Conservation (phyloP, 2,329 filamentous ascomycete species). For the Onygenales sp. region DNA sequence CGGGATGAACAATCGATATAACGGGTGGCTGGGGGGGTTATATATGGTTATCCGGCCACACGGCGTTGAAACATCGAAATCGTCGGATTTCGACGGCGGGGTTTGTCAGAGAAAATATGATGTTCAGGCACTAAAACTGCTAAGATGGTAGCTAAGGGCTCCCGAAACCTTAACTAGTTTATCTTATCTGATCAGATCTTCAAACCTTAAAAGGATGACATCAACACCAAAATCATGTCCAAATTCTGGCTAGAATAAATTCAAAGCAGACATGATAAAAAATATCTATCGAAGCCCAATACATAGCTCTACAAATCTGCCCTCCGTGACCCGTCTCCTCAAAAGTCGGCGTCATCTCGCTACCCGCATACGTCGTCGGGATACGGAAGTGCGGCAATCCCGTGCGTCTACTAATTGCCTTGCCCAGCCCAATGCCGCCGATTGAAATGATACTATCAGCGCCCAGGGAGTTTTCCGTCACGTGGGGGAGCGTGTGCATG, state of each 20-base stretch:
- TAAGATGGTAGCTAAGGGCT: neutral
- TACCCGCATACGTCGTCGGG: constrained; percentile 53
- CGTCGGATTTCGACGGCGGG: neutral
- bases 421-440: constrained; percentile 54
- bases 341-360: constrained; percentile 56
- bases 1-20: neutral
- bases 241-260: neutral
- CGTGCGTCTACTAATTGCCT: constrained; percentile 46
- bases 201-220: neutral
- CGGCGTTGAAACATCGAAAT: neutral
- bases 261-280: too few relatives aligned
- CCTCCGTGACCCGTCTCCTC: constrained; percentile 50
- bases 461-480: constrained; percentile 49
- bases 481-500: constrained; percentile 53
- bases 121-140: neutral
- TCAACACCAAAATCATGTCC: neutral
- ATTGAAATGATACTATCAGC: constrained; percentile 52
- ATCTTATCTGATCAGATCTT: constrained; percentile 1
- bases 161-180: neutral
- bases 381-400: constrained; percentile 50
- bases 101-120: neutral
- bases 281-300: too few relatives aligned
- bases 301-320: constrained; percentile 43
- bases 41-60: neutral
- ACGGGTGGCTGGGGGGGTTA: neutral